Conservation (phyloP, 1,284 basidiomycete genomes). For the Singerocomus inundabilis region DNA sequence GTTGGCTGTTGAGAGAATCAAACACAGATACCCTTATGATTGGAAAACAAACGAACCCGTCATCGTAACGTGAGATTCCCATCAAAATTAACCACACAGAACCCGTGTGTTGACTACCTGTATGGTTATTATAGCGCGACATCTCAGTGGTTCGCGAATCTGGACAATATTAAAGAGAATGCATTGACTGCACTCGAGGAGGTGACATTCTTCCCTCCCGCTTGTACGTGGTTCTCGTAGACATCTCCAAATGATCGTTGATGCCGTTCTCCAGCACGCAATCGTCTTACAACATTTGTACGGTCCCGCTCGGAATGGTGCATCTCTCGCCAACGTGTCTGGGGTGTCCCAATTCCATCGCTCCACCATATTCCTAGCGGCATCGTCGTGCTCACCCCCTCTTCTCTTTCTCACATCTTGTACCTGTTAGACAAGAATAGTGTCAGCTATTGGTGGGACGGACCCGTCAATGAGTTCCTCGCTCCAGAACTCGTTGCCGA, state of each 20-base stretch:
- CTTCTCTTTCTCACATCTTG: slow-evolving; percentile 79
- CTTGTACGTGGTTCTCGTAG: slow-evolving; percentile 45
- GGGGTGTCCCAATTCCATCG: slow-evolving; percentile 97
- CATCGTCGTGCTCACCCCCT: slow-evolving; percentile 63
- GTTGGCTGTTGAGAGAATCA: slow-evolving; percentile 68
- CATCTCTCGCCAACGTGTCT: slow-evolving; percentile 95
- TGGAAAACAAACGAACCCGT: slow-evolving; percentile 96
- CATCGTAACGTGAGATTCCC: slow-evolving; percentile 70
- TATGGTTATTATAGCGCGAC: slow-evolving; percentile 67
- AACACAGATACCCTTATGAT: slow-evolving; percentile 94
- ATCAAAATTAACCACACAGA: neutral
- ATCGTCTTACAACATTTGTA: slow-evolving; percentile 84
- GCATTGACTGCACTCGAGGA: slow-evolving; percentile 72
- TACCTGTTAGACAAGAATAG: slow-evolving; percentile 72
- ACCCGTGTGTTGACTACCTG: slow-evolving; percentile 8
- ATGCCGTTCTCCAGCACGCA: slow-evolving; percentile 56
- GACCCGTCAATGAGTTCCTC: slow-evolving; percentile 81
- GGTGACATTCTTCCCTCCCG: slow-evolving; percentile 78
- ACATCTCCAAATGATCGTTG: neutral
- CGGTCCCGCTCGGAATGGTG: slow-evolving; percentile 96
- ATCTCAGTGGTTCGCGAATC: slow-evolving; percentile 96
- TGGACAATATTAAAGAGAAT: slow-evolving; percentile 78
- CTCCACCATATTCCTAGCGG: slow-evolving; percentile 71
- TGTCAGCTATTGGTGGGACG: slow-evolving; percentile 89
- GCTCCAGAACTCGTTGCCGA: slow-evolving; percentile 53